Conservation (phyloP, 2,329 filamentous ascomycete genomes). For the Zalaria sp. region DNA sequence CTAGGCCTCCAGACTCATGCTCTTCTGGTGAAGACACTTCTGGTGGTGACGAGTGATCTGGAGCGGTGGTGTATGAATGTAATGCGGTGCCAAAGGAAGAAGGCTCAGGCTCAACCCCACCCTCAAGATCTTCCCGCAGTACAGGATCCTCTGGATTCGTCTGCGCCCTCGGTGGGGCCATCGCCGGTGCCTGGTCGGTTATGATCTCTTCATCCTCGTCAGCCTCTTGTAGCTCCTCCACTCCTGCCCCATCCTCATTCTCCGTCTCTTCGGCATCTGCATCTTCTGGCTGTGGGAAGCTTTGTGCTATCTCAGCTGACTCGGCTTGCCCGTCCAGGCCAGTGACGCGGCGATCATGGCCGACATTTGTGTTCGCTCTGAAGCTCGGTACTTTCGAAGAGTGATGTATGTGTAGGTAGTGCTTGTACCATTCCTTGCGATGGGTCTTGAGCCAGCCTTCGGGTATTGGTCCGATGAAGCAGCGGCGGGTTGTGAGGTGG, state of each 20-base stretch:
- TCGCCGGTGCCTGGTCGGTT: slow-evolving; percentile 13
- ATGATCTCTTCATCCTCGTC: slow-evolving; percentile 10
- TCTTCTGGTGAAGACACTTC: not conserved
- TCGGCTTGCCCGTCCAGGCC: slow-evolving; percentile 26
- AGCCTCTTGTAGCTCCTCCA: slow-evolving; percentile 10
- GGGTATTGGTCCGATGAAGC: slow-evolving; percentile 53
- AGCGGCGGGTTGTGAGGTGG: slow-evolving; percentile 45
- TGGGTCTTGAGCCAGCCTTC: slow-evolving; percentile 51
- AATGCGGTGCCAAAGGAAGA: not conserved
- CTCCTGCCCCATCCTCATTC: slow-evolving; percentile 14
- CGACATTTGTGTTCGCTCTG: slow-evolving; percentile 30
- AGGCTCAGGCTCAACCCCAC: slow-evolving; percentile 9
- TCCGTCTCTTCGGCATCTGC: slow-evolving; percentile 4
- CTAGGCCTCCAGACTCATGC: not conserved
- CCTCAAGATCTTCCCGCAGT: slow-evolving; percentile 1
- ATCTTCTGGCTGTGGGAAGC: slow-evolving; percentile 28
- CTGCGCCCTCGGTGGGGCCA: slow-evolving; percentile 15
- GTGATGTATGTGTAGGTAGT: slow-evolving; percentile 30
- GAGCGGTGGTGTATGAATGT: slow-evolving; percentile 4
- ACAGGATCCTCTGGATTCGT: slow-evolving; percentile 2
- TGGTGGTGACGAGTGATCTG: not conserved
- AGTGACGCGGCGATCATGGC: slow-evolving; percentile 27
- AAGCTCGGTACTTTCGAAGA: slow-evolving; percentile 35
- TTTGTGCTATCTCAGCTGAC: slow-evolving; percentile 22
- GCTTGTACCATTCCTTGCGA: slow-evolving; percentile 48